Evolutionary conservation across 2,329 filamentous ascomycete genomes (phyloP).

Genomic region (Juglanconis oblonga): DNA sequence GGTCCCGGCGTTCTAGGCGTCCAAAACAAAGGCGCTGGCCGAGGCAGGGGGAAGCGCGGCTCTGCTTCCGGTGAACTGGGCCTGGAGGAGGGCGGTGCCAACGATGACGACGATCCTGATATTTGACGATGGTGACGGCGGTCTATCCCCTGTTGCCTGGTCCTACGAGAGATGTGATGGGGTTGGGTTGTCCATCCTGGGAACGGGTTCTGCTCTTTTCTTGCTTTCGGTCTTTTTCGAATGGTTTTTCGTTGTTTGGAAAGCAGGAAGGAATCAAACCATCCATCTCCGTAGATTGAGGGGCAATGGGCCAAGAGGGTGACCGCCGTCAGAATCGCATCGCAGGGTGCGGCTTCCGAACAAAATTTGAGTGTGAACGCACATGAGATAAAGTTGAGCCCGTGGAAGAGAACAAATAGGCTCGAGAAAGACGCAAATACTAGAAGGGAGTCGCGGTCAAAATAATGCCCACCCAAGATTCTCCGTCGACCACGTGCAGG

Average conservation of each 20-base stretch:
- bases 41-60: constrained; percentile 23
- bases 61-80: constrained; percentile 29
- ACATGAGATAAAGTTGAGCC: background rate
- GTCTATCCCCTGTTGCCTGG: constrained; percentile 67
- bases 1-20: constrained; percentile 50
- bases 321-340: constrained; percentile 48
- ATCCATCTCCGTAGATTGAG: constrained; percentile 45
- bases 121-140: constrained; percentile 57
- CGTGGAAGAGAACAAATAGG: background rate
- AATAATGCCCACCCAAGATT: background rate
- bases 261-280: background rate
- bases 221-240: background rate
- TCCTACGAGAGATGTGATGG: constrained; percentile 42
- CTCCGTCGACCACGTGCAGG: background rate
- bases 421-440: background rate
- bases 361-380: background rate
- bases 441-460: background rate
- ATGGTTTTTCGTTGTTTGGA: background rate
- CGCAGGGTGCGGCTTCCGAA: background rate
- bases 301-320: constrained; percentile 62
- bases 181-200: background rate
- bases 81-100: constrained; percentile 47
- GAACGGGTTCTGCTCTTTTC: background rate
- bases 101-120: constrained; percentile 66
- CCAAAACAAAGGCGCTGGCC: constrained; percentile 36